phyloP scores from a whole-genome alignment of 352 stramenopile species.

The Thraustochytrium sp. region DNA sequence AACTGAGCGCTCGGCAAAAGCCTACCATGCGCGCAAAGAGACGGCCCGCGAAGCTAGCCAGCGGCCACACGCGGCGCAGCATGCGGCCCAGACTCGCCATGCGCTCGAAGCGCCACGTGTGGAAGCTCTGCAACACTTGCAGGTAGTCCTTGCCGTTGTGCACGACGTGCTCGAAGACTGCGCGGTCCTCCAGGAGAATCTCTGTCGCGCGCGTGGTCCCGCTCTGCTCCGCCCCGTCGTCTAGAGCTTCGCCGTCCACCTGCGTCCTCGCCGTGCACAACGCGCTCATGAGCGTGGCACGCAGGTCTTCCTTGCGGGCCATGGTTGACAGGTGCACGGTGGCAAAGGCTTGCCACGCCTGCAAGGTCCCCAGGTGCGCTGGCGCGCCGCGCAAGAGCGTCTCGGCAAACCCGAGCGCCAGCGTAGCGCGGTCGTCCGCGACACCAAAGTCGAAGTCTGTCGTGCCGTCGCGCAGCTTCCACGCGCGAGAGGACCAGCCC shows the following conservation, averaged over 20 bases:
- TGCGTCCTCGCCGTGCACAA: too few relatives aligned
- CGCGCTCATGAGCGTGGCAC: neutral
- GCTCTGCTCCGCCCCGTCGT: neutral
- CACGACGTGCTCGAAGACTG: neutral
- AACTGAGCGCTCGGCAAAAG: neutral
- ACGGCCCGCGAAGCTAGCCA: neutral
- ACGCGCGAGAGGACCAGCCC: too few relatives aligned
- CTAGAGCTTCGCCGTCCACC: too few relatives aligned
- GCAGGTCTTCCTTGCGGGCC: neutral
- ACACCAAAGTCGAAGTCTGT: conserved; percentile 1
- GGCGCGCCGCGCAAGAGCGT: neutral
- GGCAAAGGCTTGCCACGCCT: neutral
- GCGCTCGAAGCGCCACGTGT: neutral
- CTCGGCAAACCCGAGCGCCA: neutral
- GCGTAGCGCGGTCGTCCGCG: neutral
- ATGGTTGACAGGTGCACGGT: conserved; percentile 2
- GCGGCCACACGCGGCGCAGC: neutral
- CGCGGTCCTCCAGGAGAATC: neutral
- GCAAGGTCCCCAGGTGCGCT: neutral
- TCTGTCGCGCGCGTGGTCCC: neutral
- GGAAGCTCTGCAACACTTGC: neutral
- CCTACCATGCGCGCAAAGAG: neutral
- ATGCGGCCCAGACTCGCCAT: neutral
- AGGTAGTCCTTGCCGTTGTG: neutral
- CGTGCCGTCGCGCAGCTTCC: too few relatives aligned